These are phyloP conservation scores for Colletotrichum lentis DNA, from an alignment of 2,329 filamentous ascomycete species.

Conservation along the genomic window DNA sequence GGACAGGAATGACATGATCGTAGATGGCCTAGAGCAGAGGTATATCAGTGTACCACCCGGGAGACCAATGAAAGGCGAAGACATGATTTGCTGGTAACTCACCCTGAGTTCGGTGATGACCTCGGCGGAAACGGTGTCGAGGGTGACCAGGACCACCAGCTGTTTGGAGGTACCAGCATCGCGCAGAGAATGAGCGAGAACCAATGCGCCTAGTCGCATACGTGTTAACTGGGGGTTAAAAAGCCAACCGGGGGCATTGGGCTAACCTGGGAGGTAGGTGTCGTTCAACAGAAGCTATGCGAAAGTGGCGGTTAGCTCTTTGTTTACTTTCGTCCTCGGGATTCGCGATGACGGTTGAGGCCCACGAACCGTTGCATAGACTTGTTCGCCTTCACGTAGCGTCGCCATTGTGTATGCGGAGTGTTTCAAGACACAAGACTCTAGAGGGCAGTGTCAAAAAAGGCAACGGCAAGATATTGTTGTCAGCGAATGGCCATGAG, in stretches of 20 bases:
- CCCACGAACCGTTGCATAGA: conserved; percentile 65
- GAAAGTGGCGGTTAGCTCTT: conserved; percentile 39
- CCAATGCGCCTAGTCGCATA: conserved; percentile 76
- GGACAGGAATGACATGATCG: conserved; percentile 87
- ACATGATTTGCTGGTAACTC: conserved; percentile 34
- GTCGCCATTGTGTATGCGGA: conserved; percentile 48
- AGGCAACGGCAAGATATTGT: conserved; percentile 21
- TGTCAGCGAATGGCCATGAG: conserved; percentile 34
- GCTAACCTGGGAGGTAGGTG: conserved; percentile 86
- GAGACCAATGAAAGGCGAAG: neutral
- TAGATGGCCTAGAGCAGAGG: conserved; percentile 72
- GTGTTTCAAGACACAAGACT: conserved; percentile 37
- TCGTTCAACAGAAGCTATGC: conserved; percentile 88
- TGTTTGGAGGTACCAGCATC: conserved; percentile 89
- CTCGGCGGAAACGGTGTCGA: conserved; percentile 77
- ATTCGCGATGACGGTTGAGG: conserved; percentile 19
- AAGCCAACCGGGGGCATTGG: conserved; percentile 29
- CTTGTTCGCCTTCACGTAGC: conserved; percentile 54
- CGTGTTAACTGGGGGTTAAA: conserved; percentile 36
- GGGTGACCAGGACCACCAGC: conserved; percentile 83
- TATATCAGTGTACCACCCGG: neutral
- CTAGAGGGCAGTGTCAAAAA: conserved; percentile 24
- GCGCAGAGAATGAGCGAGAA: conserved; percentile 91
- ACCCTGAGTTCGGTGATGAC: conserved; percentile 84
- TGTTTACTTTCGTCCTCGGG: conserved; percentile 29